A percentile compares a stretch with the other conserved stretches of the same genome.
These are phyloP conservation scores for Suhomyces tanzawaensis DNA, from an alignment of 805 yeast genomes.

Conservation along the genomic window DNA sequence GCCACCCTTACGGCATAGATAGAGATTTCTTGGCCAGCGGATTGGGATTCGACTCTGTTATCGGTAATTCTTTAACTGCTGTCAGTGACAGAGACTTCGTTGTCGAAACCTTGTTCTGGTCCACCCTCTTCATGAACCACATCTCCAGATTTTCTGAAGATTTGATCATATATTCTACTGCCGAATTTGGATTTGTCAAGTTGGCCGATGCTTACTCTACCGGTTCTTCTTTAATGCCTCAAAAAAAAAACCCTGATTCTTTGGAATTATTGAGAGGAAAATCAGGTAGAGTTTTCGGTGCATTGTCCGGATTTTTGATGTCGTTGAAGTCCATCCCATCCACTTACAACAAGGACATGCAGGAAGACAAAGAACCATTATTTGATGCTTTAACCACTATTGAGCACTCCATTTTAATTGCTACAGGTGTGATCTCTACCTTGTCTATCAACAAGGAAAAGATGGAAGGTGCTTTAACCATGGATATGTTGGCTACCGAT, in stretches of 20 bases:
- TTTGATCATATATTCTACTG: conserved; percentile 91
- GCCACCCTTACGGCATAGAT: conserved; percentile 99
- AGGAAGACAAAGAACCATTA: conserved; percentile 98
- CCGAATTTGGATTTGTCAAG: conserved; percentile 92
- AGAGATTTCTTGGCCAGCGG: conserved; percentile 82
- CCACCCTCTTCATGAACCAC: conserved; percentile 91
- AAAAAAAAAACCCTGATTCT: conserved; percentile 97
- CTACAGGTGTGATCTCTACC: conserved; percentile 95
- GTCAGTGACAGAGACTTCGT: conserved; percentile 98
- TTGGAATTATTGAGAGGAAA: conserved; percentile 94
- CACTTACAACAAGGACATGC: conserved; percentile 96
- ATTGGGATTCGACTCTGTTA: conserved; percentile 78
- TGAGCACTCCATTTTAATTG: conserved; percentile 89
- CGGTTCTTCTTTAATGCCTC: conserved; percentile 98
- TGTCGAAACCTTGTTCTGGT: conserved; percentile 94
- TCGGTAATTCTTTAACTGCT: conserved; percentile 95
- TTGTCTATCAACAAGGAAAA: conserved; percentile 65
- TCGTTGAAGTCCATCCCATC: conserved; percentile 96
- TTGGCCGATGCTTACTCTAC: conserved; percentile 98
- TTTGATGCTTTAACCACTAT: conserved; percentile 89
- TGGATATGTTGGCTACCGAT: conserved; percentile 99
- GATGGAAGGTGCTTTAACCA: conserved; percentile 87
- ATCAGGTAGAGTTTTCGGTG: conserved; percentile 95
- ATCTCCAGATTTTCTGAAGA: conserved; percentile 93
- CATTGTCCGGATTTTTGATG: conserved; percentile 94